These are phyloP conservation scores for Cryptosporidium felis DNA, from an alignment of 169 alveolate species.

Conservation along the genomic window DNA sequence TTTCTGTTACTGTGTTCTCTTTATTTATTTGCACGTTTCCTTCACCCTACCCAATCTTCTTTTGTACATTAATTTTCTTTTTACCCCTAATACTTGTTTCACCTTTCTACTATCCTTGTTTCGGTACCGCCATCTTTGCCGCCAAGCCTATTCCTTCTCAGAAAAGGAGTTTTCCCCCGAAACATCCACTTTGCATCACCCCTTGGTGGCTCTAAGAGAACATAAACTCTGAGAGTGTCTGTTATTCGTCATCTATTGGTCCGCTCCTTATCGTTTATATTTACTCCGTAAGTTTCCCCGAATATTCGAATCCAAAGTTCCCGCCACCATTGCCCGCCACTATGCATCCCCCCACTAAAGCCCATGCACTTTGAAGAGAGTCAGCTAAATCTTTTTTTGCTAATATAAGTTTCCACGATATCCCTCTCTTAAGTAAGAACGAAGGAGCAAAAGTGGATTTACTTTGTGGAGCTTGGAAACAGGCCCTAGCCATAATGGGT, in stretches of 20 bases:
- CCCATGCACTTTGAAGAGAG: constrained; percentile 23
- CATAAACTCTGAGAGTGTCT: too few relatives aligned
- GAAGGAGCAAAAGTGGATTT: too few relatives aligned
- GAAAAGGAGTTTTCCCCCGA: background rate
- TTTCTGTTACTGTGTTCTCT: background rate
- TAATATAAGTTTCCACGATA: too few relatives aligned
- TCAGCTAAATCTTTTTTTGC: constrained; percentile 16
- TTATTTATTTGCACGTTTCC: background rate
- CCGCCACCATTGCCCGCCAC: constrained; percentile 12
- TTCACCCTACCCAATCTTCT: background rate
- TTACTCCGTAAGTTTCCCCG: too few relatives aligned
- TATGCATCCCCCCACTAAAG: constrained; percentile 38
- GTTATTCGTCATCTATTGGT: too few relatives aligned
- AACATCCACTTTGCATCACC: background rate
- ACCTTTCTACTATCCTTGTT: background rate
- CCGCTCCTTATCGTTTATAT: too few relatives aligned
- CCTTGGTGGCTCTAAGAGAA: too few relatives aligned
- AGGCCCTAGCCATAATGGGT: too few relatives aligned
- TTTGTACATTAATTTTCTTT: background rate
- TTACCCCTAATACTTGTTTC: background rate
- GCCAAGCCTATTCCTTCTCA: background rate
- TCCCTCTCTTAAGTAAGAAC: too few relatives aligned
- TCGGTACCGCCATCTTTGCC: constrained; percentile 20
- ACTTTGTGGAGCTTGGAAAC: too few relatives aligned
- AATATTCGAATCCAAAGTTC: too few relatives aligned